phyloP scores from a whole-genome alignment of 225 moss, liverwort and hornwort genomes.

The Physcomitrellopsis africana region DNA sequence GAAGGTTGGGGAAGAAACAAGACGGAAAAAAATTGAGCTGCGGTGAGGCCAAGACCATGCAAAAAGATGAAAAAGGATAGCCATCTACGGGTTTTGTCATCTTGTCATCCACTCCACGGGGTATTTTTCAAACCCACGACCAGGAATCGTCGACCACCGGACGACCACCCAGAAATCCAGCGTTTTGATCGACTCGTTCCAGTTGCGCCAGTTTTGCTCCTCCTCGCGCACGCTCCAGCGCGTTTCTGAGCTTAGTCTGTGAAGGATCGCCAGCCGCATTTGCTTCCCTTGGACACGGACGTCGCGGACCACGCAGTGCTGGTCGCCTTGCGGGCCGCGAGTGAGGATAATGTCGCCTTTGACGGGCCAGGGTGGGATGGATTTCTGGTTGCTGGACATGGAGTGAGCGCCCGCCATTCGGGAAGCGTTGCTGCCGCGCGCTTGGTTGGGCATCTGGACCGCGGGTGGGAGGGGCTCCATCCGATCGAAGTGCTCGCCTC shows the following conservation, averaged over 20 bases:
- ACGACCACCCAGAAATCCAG: slow-evolving; percentile 54
- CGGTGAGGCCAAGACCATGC: background rate
- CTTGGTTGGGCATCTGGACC: slow-evolving; percentile 33
- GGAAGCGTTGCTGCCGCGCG: slow-evolving; percentile 27
- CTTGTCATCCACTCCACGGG: slow-evolving; percentile 53
- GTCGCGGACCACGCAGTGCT: slow-evolving; percentile 40
- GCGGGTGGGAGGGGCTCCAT: slow-evolving; percentile 42
- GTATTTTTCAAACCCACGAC: slow-evolving; percentile 48
- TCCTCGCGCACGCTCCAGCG: slow-evolving; percentile 53
- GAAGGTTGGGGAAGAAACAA: background rate
- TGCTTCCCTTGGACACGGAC: slow-evolving; percentile 44
- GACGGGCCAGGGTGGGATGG: slow-evolving; percentile 49
- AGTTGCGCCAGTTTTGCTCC: slow-evolving; percentile 44
- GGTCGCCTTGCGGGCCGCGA: slow-evolving; percentile 34
- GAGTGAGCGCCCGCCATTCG: slow-evolving; percentile 37
- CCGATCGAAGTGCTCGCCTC: slow-evolving; percentile 17
- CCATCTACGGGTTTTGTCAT: slow-evolving; percentile 7
- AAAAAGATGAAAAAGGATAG: background rate
- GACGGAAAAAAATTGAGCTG: background rate
- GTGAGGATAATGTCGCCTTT: slow-evolving; percentile 45
- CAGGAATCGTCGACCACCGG: slow-evolving; percentile 49
- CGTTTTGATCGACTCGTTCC: slow-evolving; percentile 44
- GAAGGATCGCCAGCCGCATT: slow-evolving; percentile 43
- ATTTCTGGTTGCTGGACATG: slow-evolving; percentile 29
- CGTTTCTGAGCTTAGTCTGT: slow-evolving; percentile 46